These are phyloP conservation scores for Aspergillus olivimuriae DNA, from an alignment of 495 filamentous ascomycete species.

Conservation along the genomic window DNA sequence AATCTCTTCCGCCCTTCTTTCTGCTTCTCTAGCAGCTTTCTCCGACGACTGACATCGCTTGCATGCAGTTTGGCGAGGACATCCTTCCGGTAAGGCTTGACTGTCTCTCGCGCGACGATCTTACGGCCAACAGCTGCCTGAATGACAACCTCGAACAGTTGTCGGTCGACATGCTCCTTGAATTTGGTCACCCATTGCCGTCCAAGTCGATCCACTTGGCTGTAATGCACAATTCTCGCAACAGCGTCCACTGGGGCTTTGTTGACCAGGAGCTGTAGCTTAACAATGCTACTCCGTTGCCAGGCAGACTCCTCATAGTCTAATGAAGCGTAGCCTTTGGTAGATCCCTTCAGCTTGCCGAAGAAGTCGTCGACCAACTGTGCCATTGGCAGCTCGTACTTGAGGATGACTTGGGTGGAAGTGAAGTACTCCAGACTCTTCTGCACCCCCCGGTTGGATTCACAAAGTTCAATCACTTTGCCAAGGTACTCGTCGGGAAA, in stretches of 20 bases:
- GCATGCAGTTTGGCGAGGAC: conserved; percentile 91
- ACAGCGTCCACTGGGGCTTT: conserved; percentile 90
- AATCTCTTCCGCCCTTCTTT: conserved; percentile 92
- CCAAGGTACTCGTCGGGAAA: conserved; percentile 91
- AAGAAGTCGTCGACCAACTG: conserved; percentile 96
- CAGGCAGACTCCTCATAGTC: conserved; percentile 96
- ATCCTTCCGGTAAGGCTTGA: conserved; percentile 96
- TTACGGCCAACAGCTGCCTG: conserved; percentile 81
- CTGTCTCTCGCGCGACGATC: conserved; percentile 85
- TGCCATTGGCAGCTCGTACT: conserved; percentile 81
- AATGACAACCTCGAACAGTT: conserved; percentile 95
- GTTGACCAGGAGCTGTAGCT: conserved; percentile 90
- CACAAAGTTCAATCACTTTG: conserved; percentile 91
- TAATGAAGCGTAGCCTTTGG: conserved; percentile 75
- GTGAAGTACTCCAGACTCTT: conserved; percentile 85
- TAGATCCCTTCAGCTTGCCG: conserved; percentile 87
- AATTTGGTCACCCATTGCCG: conserved; percentile 91
- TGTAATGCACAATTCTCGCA: conserved; percentile 77
- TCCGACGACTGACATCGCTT: conserved; percentile 71
- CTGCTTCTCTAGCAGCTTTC: conserved; percentile 92
- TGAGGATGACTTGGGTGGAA: conserved; percentile 89
- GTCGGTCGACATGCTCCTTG: conserved; percentile 90
- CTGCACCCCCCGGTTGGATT: conserved; percentile 81
- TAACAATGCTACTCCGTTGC: conserved; percentile 71
- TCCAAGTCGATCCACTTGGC: conserved; percentile 70